Conservation (phyloP, 1,284 basidiomycete genomes). For the Heterobasidion parviporum region DNA sequence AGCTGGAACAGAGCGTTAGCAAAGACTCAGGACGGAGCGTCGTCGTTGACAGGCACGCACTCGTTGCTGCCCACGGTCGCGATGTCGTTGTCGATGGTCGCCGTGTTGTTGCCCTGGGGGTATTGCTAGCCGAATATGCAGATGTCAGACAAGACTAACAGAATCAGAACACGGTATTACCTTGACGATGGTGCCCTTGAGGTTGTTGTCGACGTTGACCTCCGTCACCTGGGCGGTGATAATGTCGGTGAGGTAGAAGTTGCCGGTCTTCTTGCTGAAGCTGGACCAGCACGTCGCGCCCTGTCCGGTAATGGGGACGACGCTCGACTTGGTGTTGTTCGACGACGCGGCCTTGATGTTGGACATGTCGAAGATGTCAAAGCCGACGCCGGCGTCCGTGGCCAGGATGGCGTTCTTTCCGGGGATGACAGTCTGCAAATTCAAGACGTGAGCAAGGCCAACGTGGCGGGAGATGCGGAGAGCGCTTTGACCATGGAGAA, state of each 20-base stretch:
- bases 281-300: slow-evolving; percentile 41
- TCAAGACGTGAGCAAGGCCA: neutral
- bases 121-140: slow-evolving; percentile 27
- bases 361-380: slow-evolving; percentile 35
- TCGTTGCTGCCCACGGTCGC: slow-evolving; percentile 35
- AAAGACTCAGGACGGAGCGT: neutral
- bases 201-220: slow-evolving; percentile 34
- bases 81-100: slow-evolving; percentile 38
- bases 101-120: slow-evolving; percentile 26
- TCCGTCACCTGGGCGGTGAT: slow-evolving; percentile 35
- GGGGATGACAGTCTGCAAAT: slow-evolving; percentile 26
- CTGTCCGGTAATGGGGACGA: slow-evolving; percentile 30
- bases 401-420: slow-evolving; percentile 38
- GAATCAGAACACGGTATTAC: slow-evolving; percentile 12
- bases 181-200: slow-evolving; percentile 35
- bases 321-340: slow-evolving; percentile 9
- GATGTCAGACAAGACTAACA: neutral
- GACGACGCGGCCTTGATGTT: slow-evolving; percentile 3
- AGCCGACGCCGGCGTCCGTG: slow-evolving; percentile 37
- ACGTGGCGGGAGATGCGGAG: no score
- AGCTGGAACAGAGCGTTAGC: slow-evolving; percentile 19
- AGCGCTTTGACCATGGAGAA: slow-evolving; percentile 28
- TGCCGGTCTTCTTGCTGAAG: slow-evolving; percentile 36
- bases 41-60: slow-evolving; percentile 21
- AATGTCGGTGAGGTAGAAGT: slow-evolving; percentile 42